A percentile compares a stretch with the other conserved stretches of the same genome.
These are phyloP conservation scores for Wickerhamiella sorbophila DNA, from an alignment of 805 yeast species.

Conservation along the genomic window DNA sequence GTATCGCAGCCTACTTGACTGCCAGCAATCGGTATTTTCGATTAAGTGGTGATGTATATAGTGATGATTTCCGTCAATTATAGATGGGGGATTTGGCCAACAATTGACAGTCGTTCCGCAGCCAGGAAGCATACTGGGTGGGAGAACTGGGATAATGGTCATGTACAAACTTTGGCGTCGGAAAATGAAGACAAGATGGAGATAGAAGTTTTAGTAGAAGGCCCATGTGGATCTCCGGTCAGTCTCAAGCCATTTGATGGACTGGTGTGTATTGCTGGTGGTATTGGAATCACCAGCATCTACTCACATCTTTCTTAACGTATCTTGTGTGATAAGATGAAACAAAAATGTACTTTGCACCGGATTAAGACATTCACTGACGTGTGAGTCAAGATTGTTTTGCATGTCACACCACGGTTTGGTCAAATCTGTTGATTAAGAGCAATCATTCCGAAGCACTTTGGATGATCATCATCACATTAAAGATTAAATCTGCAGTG, in stretches of 20 bases:
- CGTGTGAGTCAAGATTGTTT: not conserved
- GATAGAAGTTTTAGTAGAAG: constrained; percentile 35
- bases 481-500: not conserved
- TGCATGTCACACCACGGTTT: not conserved
- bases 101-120: constrained; percentile 11
- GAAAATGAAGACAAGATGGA: constrained; percentile 14
- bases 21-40: not conserved
- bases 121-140: constrained; percentile 18
- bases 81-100: constrained; percentile 9
- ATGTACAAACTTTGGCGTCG: constrained; percentile 28
- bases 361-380: constrained; percentile 34
- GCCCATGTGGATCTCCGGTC: constrained; percentile 43
- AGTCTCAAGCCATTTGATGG: constrained; percentile 36
- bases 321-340: constrained; percentile 11
- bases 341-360: constrained; percentile 30
- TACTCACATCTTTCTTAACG: constrained; percentile 28
- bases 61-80: constrained; percentile 4
- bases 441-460: not conserved
- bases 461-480: not conserved
- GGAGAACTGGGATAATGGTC: constrained; percentile 23
- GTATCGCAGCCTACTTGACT: too few species aligned
- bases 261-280: constrained; percentile 51
- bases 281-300: constrained; percentile 56
- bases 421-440: not conserved
- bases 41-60: constrained; percentile 2